Base-by-base conservation (phyloP, 148 eudicot genomes). In the Diospyros kaki region DNA sequence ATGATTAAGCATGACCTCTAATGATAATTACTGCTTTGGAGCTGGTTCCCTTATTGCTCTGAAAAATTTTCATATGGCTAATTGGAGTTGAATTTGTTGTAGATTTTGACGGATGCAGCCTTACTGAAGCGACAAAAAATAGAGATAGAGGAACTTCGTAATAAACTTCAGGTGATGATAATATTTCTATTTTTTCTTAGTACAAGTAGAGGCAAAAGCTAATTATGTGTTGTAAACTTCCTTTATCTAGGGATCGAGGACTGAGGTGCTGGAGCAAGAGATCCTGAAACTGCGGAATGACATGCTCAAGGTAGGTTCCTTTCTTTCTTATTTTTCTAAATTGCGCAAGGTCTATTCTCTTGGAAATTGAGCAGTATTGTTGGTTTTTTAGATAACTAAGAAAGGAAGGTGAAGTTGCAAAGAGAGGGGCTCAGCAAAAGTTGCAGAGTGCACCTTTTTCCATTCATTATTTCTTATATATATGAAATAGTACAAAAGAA, bases 81-180 rank as follows among this genome's bases (percentile, higher is more conserved):
- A 66, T 42, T 41, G 17, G 48, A 15, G 59, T 72, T 60, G 75
- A 13, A 45, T 77, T 44, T 77, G 48, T 74, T 77, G 65, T 76
- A 95, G 97, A 95, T 95, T 78, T 76, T 95, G 82, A 90, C 96
- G 70, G 99, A 95, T 83, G 99, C 97, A 46, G 99, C 99, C 76
- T 82, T 95, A 76, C 58, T 95, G 74, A 95, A 95, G 89, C 87
- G 94, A 58, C 99, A 92, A 81, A 95, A 87, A 69, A 72, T 86
- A 76, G 99, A 93, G 86, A 95, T 95, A 71, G 97, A 95, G 81
- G 97, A 92, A 54, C 69, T 95, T 59, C 96, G 89, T 51, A 75
- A 77, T 61, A 92, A 93, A 83, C 97, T 95, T 84, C 87, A 92
- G 96, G 99, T 95, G 50, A 78, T 77, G 7, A 39, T 73, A 1